Base-by-base conservation (phyloP, 2,329 filamentous ascomycete species). In the Colletotrichum kahawae region DNA sequence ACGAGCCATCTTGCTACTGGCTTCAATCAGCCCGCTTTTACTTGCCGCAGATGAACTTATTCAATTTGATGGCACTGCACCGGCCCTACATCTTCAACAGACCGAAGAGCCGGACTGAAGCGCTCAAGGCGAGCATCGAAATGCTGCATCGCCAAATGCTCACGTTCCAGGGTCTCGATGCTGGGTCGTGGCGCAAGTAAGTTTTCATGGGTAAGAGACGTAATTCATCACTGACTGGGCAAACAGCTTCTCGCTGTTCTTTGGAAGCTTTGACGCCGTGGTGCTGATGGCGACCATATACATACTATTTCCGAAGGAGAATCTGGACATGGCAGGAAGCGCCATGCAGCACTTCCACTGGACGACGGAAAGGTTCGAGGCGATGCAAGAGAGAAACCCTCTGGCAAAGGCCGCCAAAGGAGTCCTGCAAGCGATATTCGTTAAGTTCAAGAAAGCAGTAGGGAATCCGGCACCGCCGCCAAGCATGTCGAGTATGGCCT, bases 251-350 rank as follows among this genome's bases (percentile, higher is more conserved):
- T 85, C 88, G 18, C 84, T 93, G 5, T 92, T 92, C 80, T 92
- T 92, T 67, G 90, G 90, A 67, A 92, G 90, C 8, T 93, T 93
- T 74, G 91, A 93, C 78, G 91, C 91, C 16, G 88, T 92, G 24
- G 90, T 93, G 18, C 85, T 93, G 70, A 85, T 92, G 68, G 89
- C 91, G 0, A 88, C 90, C 21, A 89, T 92, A 36, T 92, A 90
- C 79, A 92, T 93, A 38, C 80, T 93, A 10, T 92, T 92, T 76
- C 91, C 91, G 1, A 84, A 83, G 27, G 90, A 92, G 78, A 88
- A 91, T 70, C 79, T 82, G 4, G 88, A 89, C 31, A 81, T 89
- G 33, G 81, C 89, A 1, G 82, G 85, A 5, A 83, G 83, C 29
- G 87, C 88, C 1, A 80, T 89, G 10, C 89, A 90, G 78, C 90